phyloP scores from a whole-genome alignment of 2,329 filamentous ascomycete species.

The Akanthomyces muscarius region DNA sequence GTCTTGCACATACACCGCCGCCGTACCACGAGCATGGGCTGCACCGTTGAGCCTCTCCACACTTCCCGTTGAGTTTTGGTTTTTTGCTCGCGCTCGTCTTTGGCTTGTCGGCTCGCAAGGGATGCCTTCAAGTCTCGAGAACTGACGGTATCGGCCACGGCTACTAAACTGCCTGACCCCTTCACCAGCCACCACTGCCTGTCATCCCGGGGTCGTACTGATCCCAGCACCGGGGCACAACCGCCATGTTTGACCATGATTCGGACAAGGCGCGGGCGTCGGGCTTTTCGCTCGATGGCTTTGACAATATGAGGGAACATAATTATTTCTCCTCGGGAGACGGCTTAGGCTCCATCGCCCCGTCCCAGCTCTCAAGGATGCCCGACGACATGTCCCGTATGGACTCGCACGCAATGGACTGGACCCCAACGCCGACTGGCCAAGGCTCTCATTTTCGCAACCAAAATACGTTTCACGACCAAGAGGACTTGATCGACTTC shows the following conservation, averaged over 20 bases:
- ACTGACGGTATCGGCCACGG: conserved; percentile 14
- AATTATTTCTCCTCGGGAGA: conserved; percentile 3
- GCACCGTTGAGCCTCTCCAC: conserved; percentile 7
- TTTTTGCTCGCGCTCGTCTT: background rate
- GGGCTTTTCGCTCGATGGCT: conserved; percentile 8
- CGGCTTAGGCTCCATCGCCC: conserved; percentile 3
- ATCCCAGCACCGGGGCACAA: background rate
- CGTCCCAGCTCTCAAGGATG: conserved; percentile 2
- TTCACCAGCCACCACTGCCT: background rate
- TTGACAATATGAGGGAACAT: background rate
- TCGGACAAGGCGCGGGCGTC: conserved; percentile 9
- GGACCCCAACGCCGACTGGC: conserved; percentile 31
- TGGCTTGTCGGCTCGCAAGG: conserved; percentile 1
- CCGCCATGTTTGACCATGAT: conserved; percentile 14
- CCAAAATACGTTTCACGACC: conserved; percentile 11
- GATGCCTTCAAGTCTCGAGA: conserved; percentile 12
- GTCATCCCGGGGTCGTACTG: background rate
- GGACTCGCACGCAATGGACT: conserved; percentile 33
- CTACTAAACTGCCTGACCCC: conserved; percentile 6
- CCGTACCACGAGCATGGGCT: conserved; percentile 13
- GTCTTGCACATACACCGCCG: background rate
- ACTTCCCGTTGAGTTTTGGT: background rate
- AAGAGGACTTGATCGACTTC: conserved; percentile 20
- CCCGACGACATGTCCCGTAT: conserved; percentile 5
- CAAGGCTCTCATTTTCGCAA: conserved; percentile 24